A percentile compares a stretch with the other conserved stretches of the same genome.
Evolutionary conservation across 2,329 filamentous ascomycete species (phyloP).

Genomic region (Fusarium siculi): DNA sequence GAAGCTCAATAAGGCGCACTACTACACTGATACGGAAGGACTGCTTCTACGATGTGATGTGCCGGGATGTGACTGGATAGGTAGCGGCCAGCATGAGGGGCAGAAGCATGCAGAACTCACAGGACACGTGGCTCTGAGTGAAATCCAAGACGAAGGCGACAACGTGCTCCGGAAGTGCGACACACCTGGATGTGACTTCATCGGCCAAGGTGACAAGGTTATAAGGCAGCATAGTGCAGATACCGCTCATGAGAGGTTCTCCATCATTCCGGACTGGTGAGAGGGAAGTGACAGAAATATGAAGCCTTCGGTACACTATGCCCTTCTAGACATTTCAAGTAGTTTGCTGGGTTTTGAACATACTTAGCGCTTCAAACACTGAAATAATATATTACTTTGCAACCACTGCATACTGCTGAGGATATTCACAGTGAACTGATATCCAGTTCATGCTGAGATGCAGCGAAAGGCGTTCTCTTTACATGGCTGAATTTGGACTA

Average conservation of each 20-base stretch:
- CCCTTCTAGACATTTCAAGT: neutral
- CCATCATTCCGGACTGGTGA: constrained; percentile 51
- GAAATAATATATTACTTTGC: neutral
- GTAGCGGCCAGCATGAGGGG: constrained; percentile 73
- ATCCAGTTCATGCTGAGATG: neutral
- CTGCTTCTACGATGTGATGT: constrained; percentile 82
- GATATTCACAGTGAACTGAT: neutral
- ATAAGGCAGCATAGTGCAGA: constrained; percentile 68
- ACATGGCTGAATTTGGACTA: neutral
- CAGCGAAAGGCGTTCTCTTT: neutral
- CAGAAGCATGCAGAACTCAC: constrained; percentile 70
- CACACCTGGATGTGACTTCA: constrained; percentile 66
- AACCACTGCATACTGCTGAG: neutral
- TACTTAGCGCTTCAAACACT: neutral
- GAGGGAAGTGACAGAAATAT: neutral
- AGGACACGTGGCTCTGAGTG: constrained; percentile 68
- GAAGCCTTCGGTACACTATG: neutral
- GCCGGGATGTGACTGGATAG: constrained; percentile 70
- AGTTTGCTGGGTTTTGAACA: neutral
- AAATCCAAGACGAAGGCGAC: constrained; percentile 82
- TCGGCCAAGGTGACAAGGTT: constrained; percentile 71
- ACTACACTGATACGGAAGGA: constrained; percentile 87
- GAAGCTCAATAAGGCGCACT: constrained; percentile 76
- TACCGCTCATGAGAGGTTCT: constrained; percentile 66
- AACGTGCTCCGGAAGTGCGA: constrained; percentile 83